Evolutionary conservation across 345 rosid genomes (phyloP).

Genomic region (Arabis alpina): DNA sequence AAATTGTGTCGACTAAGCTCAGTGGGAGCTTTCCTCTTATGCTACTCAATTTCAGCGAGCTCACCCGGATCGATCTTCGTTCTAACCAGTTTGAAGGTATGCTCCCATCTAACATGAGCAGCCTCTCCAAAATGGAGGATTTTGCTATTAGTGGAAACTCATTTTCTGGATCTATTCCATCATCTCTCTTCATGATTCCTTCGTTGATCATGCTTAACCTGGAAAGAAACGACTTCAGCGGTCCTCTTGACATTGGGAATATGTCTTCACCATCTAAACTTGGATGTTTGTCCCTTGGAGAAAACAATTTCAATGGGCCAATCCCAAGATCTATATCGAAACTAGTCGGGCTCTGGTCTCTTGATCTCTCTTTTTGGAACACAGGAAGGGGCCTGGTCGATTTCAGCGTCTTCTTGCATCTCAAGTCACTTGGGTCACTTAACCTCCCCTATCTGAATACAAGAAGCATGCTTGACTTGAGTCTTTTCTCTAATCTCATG

Average conservation of each 20-base stretch:
- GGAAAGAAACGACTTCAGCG: constrained; percentile 7
- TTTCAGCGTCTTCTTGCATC: constrained; percentile 29
- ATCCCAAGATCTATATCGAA: constrained; percentile 33
- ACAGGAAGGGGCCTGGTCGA: neutral
- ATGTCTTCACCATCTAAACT: constrained; percentile 15
- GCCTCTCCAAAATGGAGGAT: neutral
- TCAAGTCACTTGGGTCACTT: neutral
- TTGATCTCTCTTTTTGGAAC: constrained; percentile 27
- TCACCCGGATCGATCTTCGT: neutral
- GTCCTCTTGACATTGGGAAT: constrained; percentile 33
- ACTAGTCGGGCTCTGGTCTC: neutral
- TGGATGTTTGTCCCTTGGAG: neutral
- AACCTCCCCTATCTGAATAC: constrained; percentile 33
- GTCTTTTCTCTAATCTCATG: constrained; percentile 7
- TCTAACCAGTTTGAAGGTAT: constrained; percentile 20
- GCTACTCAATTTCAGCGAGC: constrained; percentile 27
- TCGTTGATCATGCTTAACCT: neutral
- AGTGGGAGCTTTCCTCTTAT: neutral
- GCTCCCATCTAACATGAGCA: constrained; percentile 36
- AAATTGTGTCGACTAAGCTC: neutral
- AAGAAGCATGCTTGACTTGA: constrained; percentile 26
- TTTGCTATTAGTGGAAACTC: neutral
- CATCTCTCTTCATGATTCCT: constrained; percentile 30
- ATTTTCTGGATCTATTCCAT: constrained; percentile 14
- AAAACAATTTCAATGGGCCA: constrained; percentile 41